Base-by-base conservation (phyloP, 1,284 basidiomycete genomes). In the Entoloma clypeatum region DNA sequence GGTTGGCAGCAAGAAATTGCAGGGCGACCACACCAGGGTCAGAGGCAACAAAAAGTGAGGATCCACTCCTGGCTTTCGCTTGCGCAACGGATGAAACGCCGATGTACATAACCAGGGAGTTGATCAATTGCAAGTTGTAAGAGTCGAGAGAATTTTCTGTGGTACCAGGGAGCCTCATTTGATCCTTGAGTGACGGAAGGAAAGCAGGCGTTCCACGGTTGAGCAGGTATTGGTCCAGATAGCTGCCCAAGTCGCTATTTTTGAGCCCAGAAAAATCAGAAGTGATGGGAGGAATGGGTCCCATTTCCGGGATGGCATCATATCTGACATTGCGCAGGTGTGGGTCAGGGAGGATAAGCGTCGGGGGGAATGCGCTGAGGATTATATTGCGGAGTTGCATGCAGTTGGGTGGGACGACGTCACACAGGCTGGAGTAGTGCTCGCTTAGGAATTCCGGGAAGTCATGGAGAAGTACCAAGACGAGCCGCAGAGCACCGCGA, bases 371-470 rank as follows among this genome's bases (percentile, higher is more conserved):
- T 14, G 95, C 94, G 59, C 91, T 90, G 46, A 98, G 83, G 50
- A 99, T 83, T 65, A 99, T 83, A 69, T 99, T 99, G 56, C 92
- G 88, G 45, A 99, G 77, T 68, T 99, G 96, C 48, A 95, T 86
- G 75, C 94, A 98, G 55, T 88, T 83, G 13, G 86, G 72, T 32
- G 96, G 96, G 50, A 99, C 89, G 47, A 80, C 83, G 52, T 98
- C 94, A 60, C 92, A 92, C 32, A 99, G 79, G 33, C 89, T 87
- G 71, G 96, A 94, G 67, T 97, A 95, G 63, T 96, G 93, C 68
- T 95, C 92, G 62, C 87, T 89, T 48, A 99, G 75, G 74, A 98
- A 99, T 52, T 98, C 94, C 36, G 96, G 95, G 76, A 97, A 98
- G 69, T 99, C 96, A 67, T 99, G 95, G 43, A 99, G 79, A 44